Conservation (phyloP, 106 monocot genomes). For the Platanthera zijinensis region DNA sequence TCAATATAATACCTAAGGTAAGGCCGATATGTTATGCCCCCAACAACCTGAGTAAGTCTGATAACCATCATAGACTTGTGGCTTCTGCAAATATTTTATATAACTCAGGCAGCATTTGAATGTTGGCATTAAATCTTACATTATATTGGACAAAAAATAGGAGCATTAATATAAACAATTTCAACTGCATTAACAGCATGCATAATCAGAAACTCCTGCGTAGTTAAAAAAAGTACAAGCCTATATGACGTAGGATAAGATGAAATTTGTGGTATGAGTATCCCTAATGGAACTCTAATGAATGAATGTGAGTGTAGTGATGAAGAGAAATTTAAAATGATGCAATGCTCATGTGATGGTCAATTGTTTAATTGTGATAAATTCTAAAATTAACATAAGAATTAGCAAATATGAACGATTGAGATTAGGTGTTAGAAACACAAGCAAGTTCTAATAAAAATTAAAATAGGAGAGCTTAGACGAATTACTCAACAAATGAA, state of each 20-base stretch:
- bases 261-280: no score
- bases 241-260: neutral
- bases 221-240: neutral
- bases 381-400: no score
- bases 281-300: no score
- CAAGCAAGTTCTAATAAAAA: no score
- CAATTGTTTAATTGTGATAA: no score
- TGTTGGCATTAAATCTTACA: neutral
- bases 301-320: no score
- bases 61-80: conserved; percentile 99
- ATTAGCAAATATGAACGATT: no score
- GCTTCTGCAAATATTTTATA: conserved; percentile 39
- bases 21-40: conserved; percentile 99
- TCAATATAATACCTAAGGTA: conserved; percentile 50
- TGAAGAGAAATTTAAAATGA: no score
- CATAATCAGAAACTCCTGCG: neutral
- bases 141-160: neutral
- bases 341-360: no score
- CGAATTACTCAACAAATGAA: no score
- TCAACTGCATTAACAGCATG: neutral
- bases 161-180: neutral
- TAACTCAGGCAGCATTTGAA: neutral
- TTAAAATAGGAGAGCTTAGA: no score
- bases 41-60: conserved; percentile 78
- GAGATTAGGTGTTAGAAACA: no score